Conservation (phyloP, 208 protist species). For the Porcisia hertigi region DNA sequence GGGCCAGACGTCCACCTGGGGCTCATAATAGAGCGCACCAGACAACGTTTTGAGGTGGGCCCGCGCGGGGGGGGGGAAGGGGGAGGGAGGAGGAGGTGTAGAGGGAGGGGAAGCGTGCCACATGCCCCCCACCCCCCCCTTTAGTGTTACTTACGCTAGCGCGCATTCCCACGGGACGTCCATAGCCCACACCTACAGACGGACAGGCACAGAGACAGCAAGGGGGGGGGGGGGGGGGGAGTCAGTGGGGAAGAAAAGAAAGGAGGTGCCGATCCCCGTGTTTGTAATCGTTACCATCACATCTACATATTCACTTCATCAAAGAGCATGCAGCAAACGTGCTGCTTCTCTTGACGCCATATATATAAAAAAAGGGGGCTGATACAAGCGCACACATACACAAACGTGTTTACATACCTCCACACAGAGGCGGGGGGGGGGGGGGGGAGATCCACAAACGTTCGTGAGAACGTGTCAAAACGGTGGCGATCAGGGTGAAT, state of each 20-base stretch:
- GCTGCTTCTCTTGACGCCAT: background rate
- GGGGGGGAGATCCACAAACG: too few species aligned
- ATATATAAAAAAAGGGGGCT: background rate
- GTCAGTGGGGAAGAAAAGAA: too few species aligned
- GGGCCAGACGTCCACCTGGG: constrained; percentile 68
- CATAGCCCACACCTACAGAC: background rate
- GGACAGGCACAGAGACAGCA: background rate
- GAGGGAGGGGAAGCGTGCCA: too few species aligned
- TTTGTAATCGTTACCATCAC: background rate
- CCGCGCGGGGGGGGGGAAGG: background rate
- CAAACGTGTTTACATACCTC: background rate
- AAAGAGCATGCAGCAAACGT: background rate
- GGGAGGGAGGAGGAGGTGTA: background rate
- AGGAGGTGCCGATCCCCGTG: too few species aligned
- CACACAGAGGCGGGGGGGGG: too few species aligned
- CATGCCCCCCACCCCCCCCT: background rate
- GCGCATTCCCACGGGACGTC: background rate
- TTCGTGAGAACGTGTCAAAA: background rate
- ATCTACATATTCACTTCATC: background rate
- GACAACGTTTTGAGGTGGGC: background rate
- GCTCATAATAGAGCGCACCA: constrained; percentile 21
- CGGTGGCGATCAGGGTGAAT: too few species aligned
- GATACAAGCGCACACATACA: background rate
- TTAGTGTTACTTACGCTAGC: background rate
- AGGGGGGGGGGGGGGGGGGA: background rate